phyloP scores from a whole-genome alignment of 768 basidiomycete genomes.

The Asterophora lycoperdoides region DNA sequence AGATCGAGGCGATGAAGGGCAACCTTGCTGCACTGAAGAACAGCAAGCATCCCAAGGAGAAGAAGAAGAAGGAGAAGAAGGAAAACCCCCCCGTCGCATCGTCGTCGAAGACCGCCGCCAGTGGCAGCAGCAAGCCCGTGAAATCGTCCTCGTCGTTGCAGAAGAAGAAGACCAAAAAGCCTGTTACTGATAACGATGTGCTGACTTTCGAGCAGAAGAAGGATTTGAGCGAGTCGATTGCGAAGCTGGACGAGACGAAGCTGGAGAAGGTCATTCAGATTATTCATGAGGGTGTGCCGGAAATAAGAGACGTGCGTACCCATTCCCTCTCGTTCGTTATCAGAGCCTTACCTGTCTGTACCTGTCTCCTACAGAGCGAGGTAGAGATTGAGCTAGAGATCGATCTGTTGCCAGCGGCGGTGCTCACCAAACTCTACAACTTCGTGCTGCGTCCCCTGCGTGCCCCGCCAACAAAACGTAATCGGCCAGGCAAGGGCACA shows the following conservation, averaged over 20 bases:
- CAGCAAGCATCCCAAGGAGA: slow-evolving; percentile 51
- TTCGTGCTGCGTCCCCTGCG: slow-evolving; percentile 83
- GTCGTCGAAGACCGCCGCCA: slow-evolving; percentile 54
- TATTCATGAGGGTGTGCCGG: slow-evolving; percentile 91
- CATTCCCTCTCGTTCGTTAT: slow-evolving; percentile 5
- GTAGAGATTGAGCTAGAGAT: slow-evolving; percentile 99
- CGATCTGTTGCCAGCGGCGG: slow-evolving; percentile 79
- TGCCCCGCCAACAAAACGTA: slow-evolving; percentile 62
- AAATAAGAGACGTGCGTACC: slow-evolving; percentile 81
- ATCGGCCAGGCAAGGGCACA: slow-evolving; percentile 67
- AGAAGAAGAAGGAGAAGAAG: slow-evolving; percentile 68
- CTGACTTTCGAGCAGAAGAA: slow-evolving; percentile 97
- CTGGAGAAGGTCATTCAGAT: slow-evolving; percentile 91
- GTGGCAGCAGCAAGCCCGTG: slow-evolving; percentile 37
- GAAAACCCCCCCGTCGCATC: slow-evolving; percentile 54
- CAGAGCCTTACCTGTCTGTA: slow-evolving; percentile 12
- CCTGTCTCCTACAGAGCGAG: slow-evolving; percentile 56
- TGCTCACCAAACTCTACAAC: slow-evolving; percentile 92
- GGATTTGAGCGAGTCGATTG: slow-evolving; percentile 93
- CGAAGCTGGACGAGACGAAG: slow-evolving; percentile 74
- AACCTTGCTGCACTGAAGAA: slow-evolving; percentile 63
- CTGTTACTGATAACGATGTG: slow-evolving; percentile 70
- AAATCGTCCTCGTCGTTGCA: slow-evolving; percentile 32
- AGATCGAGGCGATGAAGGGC: slow-evolving; percentile 74
- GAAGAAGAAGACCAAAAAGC: slow-evolving; percentile 67